Evolutionary conservation across 371 early-diverging fungal species (phyloP), one percentile per base, ranked within the genome.

Genomic region (Rhizopus sp.): DNA sequence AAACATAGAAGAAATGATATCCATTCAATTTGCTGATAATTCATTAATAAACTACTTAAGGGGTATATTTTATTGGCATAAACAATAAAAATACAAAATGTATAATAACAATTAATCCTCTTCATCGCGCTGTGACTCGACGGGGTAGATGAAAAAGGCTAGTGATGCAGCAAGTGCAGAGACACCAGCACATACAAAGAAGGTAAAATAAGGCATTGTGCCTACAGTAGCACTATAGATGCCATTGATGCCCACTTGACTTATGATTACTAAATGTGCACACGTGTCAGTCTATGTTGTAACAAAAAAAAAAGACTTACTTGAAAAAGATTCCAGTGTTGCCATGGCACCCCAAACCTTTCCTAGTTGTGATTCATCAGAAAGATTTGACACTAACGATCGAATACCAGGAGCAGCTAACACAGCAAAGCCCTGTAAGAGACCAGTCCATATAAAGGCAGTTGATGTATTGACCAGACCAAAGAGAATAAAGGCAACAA

Each of bases 271-370:
- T 77, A 56, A 34, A 15, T 5, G 55, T 37, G 52, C 5, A 54
- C 17, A 39, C n/a, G 32, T n/a, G 17, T 62, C 30, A 57, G n/a
- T 58, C 13, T 38, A 23, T 46, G 16, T 12, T 12, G 13, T 10
- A 23, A 23, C 6, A 46, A 16, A 17, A 8, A 64, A 53, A n/a
- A 63, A 56, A 16, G 57, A 68, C 62, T 75, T 75, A 54, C 79
- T 64, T 9, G 72, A 75, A 57, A 79, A 39, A 7, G 83, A 61
- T 44, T 85, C 85, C 8, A 82, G 52, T 1, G 75, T 67, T 10
- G 80, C 75, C 12, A 77, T 17, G 4, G 83, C 82, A 0, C 82
- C 81, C 37, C 81, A 44, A 9, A 78, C 55, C 30, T 79, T 71
- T 9, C 82, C 85, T 23, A 80, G 69, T 59, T 83, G 71, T 5